Conservation (phyloP, 495 filamentous ascomycete species). For the Aspergillus asperescens region DNA sequence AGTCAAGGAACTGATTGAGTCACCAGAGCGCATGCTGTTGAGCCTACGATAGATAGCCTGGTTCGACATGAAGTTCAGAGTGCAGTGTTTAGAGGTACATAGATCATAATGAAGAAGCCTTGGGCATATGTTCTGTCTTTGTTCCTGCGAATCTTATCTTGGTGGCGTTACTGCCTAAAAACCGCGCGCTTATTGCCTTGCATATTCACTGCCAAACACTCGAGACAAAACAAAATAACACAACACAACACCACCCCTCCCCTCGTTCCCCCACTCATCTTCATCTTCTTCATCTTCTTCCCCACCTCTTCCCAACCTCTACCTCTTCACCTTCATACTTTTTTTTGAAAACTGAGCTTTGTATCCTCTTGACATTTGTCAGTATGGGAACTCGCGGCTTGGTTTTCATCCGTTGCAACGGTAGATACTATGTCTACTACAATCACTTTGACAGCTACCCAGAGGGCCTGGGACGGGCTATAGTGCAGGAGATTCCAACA, state of each 20-base stretch:
- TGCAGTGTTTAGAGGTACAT: not conserved
- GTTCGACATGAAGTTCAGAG: not conserved
- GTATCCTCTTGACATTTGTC: no score
- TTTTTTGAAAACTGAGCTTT: not conserved
- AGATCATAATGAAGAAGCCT: not conserved
- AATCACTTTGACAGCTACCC: constrained; percentile 31
- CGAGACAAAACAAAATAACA: no score
- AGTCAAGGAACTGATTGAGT: constrained; percentile 71
- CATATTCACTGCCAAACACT: no score
- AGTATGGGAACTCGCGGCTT: constrained; percentile 26
- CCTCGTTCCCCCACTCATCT: not conserved
- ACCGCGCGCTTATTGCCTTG: no score
- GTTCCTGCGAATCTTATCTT: no score
- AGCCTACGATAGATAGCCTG: constrained; percentile 40
- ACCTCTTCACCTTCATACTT: not conserved
- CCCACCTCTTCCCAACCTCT: not conserved
- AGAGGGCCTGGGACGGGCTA: constrained; percentile 18
- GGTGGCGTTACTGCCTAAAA: no score
- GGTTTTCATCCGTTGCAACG: constrained; percentile 22
- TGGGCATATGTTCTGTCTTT: no score
- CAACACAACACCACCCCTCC: no score
- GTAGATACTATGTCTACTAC: constrained; percentile 28
- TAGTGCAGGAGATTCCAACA: constrained; percentile 23
- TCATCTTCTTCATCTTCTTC: not conserved
- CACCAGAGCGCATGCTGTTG: constrained; percentile 75